Conservation (phyloP, 2,329 filamentous ascomycete species). For the Apiospora aurea region DNA sequence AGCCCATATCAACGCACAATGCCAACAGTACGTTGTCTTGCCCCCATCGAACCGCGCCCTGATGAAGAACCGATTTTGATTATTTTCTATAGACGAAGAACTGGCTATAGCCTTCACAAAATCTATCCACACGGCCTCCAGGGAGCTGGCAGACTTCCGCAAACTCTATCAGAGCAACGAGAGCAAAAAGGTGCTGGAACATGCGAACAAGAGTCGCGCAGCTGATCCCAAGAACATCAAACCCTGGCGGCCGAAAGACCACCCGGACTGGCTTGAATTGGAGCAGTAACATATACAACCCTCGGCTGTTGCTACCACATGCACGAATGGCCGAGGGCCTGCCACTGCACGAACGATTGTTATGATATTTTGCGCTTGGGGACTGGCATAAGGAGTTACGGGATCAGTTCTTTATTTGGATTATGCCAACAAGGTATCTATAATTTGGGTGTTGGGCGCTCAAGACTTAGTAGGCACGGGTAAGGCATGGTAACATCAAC, state of each 20-base stretch:
- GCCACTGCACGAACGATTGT: neutral
- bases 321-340: neutral
- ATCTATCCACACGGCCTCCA: constrained; percentile 54
- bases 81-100: constrained; percentile 53
- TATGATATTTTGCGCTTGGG: neutral
- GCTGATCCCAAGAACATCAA: constrained; percentile 64
- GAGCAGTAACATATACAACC: constrained; percentile 22
- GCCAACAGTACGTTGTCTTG: constrained; percentile 54
- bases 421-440: neutral
- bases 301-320: neutral
- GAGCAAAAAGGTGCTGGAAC: constrained; percentile 57
- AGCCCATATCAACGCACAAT: constrained; percentile 58
- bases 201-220: constrained; percentile 59
- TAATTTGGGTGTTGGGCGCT: constrained; percentile 4
- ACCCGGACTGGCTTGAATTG: constrained; percentile 62
- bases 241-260: constrained; percentile 64
- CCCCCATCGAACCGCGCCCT: neutral
- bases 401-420: neutral
- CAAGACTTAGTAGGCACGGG: neutral
- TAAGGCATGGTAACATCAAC: constrained; percentile 8
- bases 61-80: constrained; percentile 24
- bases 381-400: neutral
- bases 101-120: constrained; percentile 56
- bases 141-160: constrained; percentile 60
- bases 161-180: constrained; percentile 55